phyloP scores from a whole-genome alignment of 2,329 filamentous ascomycete species.

The Colletotrichum sp. region DNA sequence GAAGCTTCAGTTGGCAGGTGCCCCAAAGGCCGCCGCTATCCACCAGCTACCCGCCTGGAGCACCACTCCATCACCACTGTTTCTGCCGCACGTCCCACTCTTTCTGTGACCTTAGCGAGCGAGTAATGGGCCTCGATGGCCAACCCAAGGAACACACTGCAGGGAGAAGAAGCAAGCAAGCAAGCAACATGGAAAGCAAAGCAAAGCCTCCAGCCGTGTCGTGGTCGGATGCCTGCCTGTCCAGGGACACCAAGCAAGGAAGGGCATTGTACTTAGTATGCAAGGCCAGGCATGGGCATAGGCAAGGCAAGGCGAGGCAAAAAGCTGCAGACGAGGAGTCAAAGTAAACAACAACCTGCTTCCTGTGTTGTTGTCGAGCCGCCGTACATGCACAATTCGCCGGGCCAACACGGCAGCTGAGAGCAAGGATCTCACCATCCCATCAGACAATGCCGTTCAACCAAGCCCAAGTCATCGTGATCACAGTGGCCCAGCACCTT shows the following conservation, averaged over 20 bases:
- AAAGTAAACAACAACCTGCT: conserved; percentile 7
- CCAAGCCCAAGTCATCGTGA: background rate
- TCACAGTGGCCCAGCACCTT: background rate
- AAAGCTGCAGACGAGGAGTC: background rate
- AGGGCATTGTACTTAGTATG: background rate
- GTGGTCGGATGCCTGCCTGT: background rate
- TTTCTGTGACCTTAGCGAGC: conserved; percentile 16
- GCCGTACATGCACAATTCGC: background rate
- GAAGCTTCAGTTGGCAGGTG: background rate
- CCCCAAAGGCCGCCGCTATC: background rate
- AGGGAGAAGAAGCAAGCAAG: conserved; percentile 7
- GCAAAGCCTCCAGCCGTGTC: background rate
- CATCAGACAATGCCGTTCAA: background rate
- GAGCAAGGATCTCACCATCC: conserved; percentile 3
- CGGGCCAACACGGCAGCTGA: conserved; percentile 17
- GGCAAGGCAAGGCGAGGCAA: background rate
- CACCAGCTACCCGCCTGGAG: background rate
- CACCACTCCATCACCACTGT: background rate
- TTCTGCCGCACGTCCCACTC: conserved; percentile 18
- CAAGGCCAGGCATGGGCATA: background rate
- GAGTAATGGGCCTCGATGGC: background rate
- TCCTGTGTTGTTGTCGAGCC: conserved; percentile 4
- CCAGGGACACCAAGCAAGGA: background rate
- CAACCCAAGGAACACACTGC: background rate
- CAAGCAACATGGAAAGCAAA: conserved; percentile 2